These are phyloP conservation scores for Aspergillus versicolor DNA, from an alignment of 2,329 filamentous ascomycete genomes.

Conservation along the genomic window DNA sequence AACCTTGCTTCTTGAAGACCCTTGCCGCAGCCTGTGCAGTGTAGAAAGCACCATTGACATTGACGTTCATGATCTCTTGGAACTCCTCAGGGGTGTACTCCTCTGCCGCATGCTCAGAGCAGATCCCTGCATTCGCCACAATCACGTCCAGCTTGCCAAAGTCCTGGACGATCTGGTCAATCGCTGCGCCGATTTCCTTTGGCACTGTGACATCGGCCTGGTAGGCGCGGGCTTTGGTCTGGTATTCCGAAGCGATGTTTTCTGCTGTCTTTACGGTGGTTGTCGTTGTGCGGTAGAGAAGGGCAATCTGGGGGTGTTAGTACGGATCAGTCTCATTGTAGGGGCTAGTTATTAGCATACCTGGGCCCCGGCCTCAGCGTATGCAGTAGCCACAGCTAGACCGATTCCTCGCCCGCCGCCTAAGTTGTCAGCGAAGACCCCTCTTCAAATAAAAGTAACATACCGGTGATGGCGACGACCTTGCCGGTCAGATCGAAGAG, in stretches of 20 bases:
- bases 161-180: constrained; percentile 35
- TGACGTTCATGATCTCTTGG: constrained; percentile 39
- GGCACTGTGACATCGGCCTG: constrained; percentile 30
- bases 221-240: constrained; percentile 32
- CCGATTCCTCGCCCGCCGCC: constrained; percentile 36
- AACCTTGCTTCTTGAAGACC: constrained; percentile 35
- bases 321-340: neutral
- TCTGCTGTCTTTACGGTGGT: constrained; percentile 23
- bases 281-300: constrained; percentile 30
- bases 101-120: constrained; percentile 27
- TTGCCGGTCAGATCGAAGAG: constrained; percentile 28
- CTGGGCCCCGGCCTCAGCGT: constrained; percentile 39
- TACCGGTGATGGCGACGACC: constrained; percentile 21
- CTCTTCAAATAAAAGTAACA: too few relatives aligned
- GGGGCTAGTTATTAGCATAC: constrained; percentile 17
- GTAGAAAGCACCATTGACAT: constrained; percentile 39
- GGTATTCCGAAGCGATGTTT: constrained; percentile 26
- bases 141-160: constrained; percentile 48
- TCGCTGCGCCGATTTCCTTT: constrained; percentile 26
- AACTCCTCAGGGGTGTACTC: constrained; percentile 40
- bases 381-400: constrained; percentile 37
- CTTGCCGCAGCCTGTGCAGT: constrained; percentile 37
- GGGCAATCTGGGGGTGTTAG: constrained; percentile 21
- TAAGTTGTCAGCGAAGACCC: too few relatives aligned
- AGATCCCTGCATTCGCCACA: constrained; percentile 45